phyloP scores from a whole-genome alignment of 2,329 filamentous ascomycete species.

The Bipolaris bicolor region DNA sequence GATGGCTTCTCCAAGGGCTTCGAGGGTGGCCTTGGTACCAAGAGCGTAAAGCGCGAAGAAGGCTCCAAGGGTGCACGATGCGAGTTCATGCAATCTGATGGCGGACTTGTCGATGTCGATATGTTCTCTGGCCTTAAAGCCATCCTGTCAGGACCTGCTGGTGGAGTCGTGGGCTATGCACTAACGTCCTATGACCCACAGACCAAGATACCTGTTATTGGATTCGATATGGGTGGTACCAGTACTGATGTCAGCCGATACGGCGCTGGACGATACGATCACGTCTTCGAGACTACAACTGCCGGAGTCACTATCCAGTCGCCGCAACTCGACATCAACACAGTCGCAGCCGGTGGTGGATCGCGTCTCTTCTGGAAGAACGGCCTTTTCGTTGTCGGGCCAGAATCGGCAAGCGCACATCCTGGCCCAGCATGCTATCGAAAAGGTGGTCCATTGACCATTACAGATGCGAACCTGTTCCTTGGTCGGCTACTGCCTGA shows the following conservation, averaged over 20 bases:
- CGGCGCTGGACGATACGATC: constrained; percentile 83
- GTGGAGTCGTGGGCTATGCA: constrained; percentile 90
- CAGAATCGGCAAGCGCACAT: constrained; percentile 86
- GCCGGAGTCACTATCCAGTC: constrained; percentile 94
- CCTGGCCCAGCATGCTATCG: constrained; percentile 90
- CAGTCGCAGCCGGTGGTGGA: constrained; percentile 87
- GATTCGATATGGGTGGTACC: constrained; percentile 95
- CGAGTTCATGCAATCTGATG: constrained; percentile 95
- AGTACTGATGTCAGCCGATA: constrained; percentile 91
- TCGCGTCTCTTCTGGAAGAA: constrained; percentile 86
- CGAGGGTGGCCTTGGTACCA: constrained; percentile 76
- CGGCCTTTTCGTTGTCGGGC: constrained; percentile 87
- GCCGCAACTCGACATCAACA: constrained; percentile 93
- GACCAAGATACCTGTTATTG: constrained; percentile 85
- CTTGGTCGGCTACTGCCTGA: constrained; percentile 84
- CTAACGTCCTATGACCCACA: constrained; percentile 86
- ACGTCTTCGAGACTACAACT: constrained; percentile 92
- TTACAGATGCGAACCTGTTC: constrained; percentile 92
- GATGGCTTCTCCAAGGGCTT: constrained; percentile 81
- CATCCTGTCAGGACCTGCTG: constrained; percentile 89
- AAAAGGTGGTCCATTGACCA: constrained; percentile 85
- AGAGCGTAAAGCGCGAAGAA: constrained; percentile 70
- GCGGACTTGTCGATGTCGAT: constrained; percentile 72
- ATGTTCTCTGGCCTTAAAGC: constrained; percentile 84
- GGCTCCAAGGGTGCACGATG: constrained; percentile 76